Conservation (phyloP, 1,284 basidiomycete genomes). For the Binderoboletus segoi region DNA sequence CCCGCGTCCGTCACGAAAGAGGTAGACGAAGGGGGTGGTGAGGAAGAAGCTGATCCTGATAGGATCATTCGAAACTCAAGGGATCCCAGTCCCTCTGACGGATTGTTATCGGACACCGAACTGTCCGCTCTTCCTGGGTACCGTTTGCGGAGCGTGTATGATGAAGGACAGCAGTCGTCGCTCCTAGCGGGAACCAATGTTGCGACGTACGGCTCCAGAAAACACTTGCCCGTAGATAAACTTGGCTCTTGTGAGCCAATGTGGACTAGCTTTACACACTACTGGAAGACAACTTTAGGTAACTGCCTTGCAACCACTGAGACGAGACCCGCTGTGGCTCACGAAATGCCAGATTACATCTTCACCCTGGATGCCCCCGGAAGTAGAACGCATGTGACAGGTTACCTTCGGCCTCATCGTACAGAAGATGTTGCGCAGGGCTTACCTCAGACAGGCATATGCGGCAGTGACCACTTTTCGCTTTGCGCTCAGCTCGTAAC, state of each 20-base stretch:
- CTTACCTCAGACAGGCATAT: conserved; percentile 77
- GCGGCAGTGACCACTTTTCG: conserved; percentile 87
- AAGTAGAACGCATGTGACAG: conserved; percentile 49
- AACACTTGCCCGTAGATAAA: conserved; percentile 41
- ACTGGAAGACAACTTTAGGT: conserved; percentile 84
- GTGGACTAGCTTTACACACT: conserved; percentile 80
- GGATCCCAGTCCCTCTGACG: conserved; percentile 61
- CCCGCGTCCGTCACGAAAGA: conserved; percentile 33
- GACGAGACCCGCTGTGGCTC: conserved; percentile 4
- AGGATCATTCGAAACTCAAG: conserved; percentile 79
- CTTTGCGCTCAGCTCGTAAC: conserved; percentile 58
- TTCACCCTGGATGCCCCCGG: conserved; percentile 61
- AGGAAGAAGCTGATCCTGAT: conserved; percentile 61
- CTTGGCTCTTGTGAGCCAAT: conserved; percentile 70
- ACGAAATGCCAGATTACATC: conserved; percentile 72
- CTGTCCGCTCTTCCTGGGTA: conserved; percentile 55
- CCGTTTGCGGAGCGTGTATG: conserved; percentile 59
- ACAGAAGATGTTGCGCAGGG: conserved; percentile 71
- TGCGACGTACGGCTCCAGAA: conserved; percentile 53
- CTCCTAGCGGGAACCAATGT: conserved; percentile 25
- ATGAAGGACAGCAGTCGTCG: conserved; percentile 49
- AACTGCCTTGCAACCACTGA: conserved; percentile 10
- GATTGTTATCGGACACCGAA: conserved; percentile 68
- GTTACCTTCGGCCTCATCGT: conserved; percentile 66
- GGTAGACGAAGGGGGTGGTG: conserved; percentile 49